Evolutionary conservation across 371 early-diverging fungal species (phyloP), one percentile per base, ranked within the genome.

Genomic region (Lichtheimia hyalospora): DNA sequence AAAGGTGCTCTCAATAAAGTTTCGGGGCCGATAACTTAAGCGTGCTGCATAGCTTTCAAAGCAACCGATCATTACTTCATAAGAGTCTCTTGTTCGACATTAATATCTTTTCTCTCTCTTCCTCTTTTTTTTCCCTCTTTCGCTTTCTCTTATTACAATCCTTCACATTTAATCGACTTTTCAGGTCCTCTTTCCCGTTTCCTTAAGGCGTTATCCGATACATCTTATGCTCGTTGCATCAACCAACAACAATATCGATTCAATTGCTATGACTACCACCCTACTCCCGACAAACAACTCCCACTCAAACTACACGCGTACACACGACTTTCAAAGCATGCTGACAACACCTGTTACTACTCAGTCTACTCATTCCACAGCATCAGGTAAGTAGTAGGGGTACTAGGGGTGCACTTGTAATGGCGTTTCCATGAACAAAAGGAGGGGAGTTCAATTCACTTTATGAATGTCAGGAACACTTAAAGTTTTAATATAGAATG

Each of bases 291-390:
- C 21, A 46, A 46, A 2, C 21, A 21, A 4, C 18, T 46, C 46
- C 46, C n/a, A n/a, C 16, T 18, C n/a, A 5, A 46, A 46, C 2
- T 18, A 18, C 46, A 18, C 46, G 46, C n/a, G n/a, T 18, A 18
- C 46, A 14, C n/a, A 46, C 46, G n/a, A 46, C 46, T 46, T 46
- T 46, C 46, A 46, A n/a, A 18, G 21, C 46, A 46, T 34, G 34
- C 34, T 34, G 34, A 34, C 34, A 34, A 34, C 34, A 34, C 34
- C 34, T 34, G 34, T 34, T 34, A 34, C 34, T 6, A 34, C 34
- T 34, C 34, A 34, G 34, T 34, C 34, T 10, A 34, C 34, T 10
- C 34, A 34, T 34, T 34, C 34, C 8, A 34, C 34, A 34, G 34
- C 34, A 34, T 34, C 34, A 34, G 34, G 34, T 34, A 34, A 8